phyloP scores from a whole-genome alignment of 257 asterid species.

The Ehretia macrophylla region DNA sequence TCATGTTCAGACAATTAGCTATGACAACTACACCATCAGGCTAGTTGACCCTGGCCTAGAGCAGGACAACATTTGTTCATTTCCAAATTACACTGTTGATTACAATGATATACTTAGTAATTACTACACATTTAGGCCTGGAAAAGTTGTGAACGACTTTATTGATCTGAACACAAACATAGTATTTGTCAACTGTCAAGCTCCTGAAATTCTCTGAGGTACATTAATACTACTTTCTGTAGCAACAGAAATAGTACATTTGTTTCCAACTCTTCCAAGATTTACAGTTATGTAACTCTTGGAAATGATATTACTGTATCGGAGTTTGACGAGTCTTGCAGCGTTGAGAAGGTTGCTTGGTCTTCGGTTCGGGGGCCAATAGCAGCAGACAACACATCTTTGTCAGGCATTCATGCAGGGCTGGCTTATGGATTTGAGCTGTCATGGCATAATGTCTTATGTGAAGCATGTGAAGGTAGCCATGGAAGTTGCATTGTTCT shows the following conservation, averaged over 20 bases:
- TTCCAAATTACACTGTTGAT: slow-evolving; percentile 22
- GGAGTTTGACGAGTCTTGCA: slow-evolving; percentile 44
- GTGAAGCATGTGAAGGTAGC: slow-evolving; percentile 16
- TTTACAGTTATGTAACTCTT: slow-evolving; percentile 29
- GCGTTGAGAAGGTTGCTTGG: slow-evolving; percentile 22
- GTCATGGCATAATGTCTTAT: slow-evolving; percentile 17
- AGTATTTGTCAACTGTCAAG: slow-evolving; percentile 30
- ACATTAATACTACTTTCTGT: slow-evolving; percentile 36
- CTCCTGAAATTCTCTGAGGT: slow-evolving; percentile 22
- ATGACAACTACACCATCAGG: slow-evolving; percentile 41
- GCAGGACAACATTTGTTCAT: slow-evolving; percentile 22
- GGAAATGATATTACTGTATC: slow-evolving; percentile 16
- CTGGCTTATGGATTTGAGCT: slow-evolving; percentile 47
- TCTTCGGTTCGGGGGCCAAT: slow-evolving; percentile 15
- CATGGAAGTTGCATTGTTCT: slow-evolving; percentile 13
- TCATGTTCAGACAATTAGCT: slow-evolving; percentile 39
- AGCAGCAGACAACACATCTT: slow-evolving; percentile 11
- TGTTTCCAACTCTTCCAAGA: slow-evolving; percentile 18
- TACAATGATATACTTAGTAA: slow-evolving; percentile 9
- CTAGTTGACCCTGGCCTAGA: slow-evolving; percentile 43
- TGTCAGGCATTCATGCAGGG: slow-evolving; percentile 23
- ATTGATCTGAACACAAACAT: slow-evolving; percentile 5
- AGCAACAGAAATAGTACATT: slow-evolving; percentile 13
- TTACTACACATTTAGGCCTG: background rate
- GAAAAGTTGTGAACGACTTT: background rate